Conservation (phyloP, 2,329 filamentous ascomycete species). For the Didymella glomerata region DNA sequence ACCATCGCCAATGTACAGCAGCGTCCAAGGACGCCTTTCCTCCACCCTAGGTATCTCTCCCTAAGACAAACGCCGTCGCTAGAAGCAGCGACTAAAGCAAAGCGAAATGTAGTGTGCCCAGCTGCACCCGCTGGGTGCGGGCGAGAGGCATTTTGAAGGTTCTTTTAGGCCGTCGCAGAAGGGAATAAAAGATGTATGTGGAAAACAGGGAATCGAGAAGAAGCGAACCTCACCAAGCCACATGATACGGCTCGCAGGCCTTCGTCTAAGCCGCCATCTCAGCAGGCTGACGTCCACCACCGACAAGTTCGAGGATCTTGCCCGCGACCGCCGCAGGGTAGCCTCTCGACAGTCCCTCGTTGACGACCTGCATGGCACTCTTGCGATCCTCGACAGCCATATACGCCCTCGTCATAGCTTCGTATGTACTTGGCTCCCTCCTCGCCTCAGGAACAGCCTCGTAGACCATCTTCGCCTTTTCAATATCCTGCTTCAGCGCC, state of each 20-base stretch:
- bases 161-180: constrained; percentile 30
- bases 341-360: constrained; percentile 88
- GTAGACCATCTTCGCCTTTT: constrained; percentile 81
- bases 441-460: constrained; percentile 77
- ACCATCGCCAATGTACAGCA: constrained; percentile 26
- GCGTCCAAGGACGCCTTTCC: constrained; percentile 1
- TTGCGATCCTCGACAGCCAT: constrained; percentile 82
- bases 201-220: constrained; percentile 8
- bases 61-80: constrained; percentile 31
- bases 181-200: constrained; percentile 17
- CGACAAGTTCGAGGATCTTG: constrained; percentile 90
- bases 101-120: constrained; percentile 25
- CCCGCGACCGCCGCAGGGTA: constrained; percentile 91
- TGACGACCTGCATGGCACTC: constrained; percentile 78
- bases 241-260: neutral
- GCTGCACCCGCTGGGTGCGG: constrained; percentile 26
- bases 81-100: neutral
- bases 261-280: constrained; percentile 30
- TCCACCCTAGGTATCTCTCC: constrained; percentile 26
- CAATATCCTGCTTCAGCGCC: constrained; percentile 83
- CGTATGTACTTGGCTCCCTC: constrained; percentile 96
- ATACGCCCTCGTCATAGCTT: constrained; percentile 96
- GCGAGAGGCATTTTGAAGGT: constrained; percentile 27
- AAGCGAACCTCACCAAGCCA: constrained; percentile 16
- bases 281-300: constrained; percentile 43